Percentiles rank a stretch among this genome's conserved stretches.
Evolutionary conservation across 208 protist genomes (phyloP).

Genomic region (Porcisia hertigi): DNA sequence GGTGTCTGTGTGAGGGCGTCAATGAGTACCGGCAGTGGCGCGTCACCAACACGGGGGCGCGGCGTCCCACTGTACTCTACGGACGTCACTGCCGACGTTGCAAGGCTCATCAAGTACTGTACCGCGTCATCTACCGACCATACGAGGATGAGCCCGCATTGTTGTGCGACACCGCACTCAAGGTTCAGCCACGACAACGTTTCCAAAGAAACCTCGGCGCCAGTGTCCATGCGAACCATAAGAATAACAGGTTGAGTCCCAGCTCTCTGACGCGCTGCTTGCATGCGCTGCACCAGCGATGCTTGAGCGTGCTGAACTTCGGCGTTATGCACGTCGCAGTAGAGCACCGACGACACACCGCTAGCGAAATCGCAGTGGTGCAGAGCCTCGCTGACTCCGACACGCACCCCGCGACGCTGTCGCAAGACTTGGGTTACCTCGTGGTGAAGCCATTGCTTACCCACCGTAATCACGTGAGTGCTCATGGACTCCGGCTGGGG

Average conservation of each 20-base stretch:
- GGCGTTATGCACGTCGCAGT: slow-evolving; percentile 19
- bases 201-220: slow-evolving; percentile 43
- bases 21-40: slow-evolving; percentile 53
- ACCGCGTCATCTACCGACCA: slow-evolving; percentile 65
- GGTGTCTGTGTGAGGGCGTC: slow-evolving; percentile 77
- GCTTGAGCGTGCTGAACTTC: slow-evolving; percentile 19
- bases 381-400: slow-evolving; percentile 19
- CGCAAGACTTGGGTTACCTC: slow-evolving; percentile 26
- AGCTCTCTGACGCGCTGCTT: slow-evolving; percentile 12
- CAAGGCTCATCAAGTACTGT: slow-evolving; percentile 52
- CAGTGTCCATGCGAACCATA: slow-evolving; percentile 29
- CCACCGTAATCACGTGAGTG: slow-evolving; percentile 16
- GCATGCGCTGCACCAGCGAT: slow-evolving; percentile 16
- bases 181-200: slow-evolving; percentile 70
- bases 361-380: slow-evolving; percentile 30
- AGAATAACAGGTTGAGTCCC: slow-evolving; percentile 29
- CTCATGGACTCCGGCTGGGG: slow-evolving; percentile 1
- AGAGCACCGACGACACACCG: slow-evolving; percentile 26
- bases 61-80: slow-evolving; percentile 38
- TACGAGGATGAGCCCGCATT: slow-evolving; percentile 53
- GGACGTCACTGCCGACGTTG: slow-evolving; percentile 32
- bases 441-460: slow-evolving; percentile 10
- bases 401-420: slow-evolving; percentile 24
- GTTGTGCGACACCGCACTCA: slow-evolving; percentile 56
- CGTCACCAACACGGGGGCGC: slow-evolving; percentile 20